Percentiles rank a stretch among this genome's conserved stretches.
Evolutionary conservation across 768 basidiomycete genomes (phyloP).

Genomic region (Dioszegia crocea): DNA sequence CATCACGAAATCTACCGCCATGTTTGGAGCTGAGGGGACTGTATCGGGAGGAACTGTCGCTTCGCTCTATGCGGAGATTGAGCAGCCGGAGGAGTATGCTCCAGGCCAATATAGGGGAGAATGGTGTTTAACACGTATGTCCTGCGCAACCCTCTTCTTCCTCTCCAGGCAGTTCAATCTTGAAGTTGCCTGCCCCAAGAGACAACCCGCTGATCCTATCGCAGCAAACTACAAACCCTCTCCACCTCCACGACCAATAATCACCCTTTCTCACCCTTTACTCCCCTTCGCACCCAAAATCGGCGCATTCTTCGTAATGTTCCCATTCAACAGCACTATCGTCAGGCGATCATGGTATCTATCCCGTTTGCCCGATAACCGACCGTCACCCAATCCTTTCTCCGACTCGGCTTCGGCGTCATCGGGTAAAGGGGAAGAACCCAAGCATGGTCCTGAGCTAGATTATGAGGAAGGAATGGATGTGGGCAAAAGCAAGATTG

Average conservation of each 20-base stretch:
- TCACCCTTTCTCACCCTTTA: slow-evolving; percentile 25
- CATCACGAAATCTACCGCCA: slow-evolving; percentile 57
- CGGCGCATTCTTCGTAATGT: slow-evolving; percentile 56
- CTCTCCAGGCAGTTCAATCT: no score
- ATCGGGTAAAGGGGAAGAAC: neutral
- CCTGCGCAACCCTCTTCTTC: neutral
- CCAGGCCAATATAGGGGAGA: neutral
- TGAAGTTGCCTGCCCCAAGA: no score
- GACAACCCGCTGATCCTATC: no score
- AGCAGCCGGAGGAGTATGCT: slow-evolving; percentile 48
- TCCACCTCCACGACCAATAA: slow-evolving; percentile 21
- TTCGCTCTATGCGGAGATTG: slow-evolving; percentile 47
- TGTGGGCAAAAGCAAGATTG: slow-evolving; percentile 62
- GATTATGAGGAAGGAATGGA: slow-evolving; percentile 68
- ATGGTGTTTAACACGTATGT: slow-evolving; percentile 9
- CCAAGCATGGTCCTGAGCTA: slow-evolving; percentile 5
- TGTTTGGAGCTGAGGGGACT: slow-evolving; percentile 53
- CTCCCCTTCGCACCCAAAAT: slow-evolving; percentile 2
- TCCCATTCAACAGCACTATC: slow-evolving; percentile 53
- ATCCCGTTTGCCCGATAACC: slow-evolving; percentile 1
- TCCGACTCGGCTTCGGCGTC: neutral
- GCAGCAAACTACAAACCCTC: slow-evolving; percentile 28
- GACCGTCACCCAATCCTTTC: neutral
- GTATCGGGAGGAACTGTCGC: slow-evolving; percentile 65
- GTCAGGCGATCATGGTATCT: slow-evolving; percentile 53